A percentile compares a stretch with the other conserved stretches of the same genome.
Conservation (phyloP, 768 basidiomycete species). For the Trichaptum fuscoviolaceum region DNA sequence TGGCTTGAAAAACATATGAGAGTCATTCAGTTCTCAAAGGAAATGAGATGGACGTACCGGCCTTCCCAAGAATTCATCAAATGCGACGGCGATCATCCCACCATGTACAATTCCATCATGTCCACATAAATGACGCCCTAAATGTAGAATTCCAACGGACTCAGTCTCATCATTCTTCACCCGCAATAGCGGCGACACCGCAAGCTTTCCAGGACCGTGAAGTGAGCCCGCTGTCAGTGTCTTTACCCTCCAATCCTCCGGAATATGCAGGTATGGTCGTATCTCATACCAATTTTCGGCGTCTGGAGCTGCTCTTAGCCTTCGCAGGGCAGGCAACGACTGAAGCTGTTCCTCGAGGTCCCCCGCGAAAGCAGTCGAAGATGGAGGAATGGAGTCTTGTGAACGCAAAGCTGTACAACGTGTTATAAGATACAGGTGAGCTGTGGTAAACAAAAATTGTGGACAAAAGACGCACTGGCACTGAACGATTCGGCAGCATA, state of each 20-base stretch:
- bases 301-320: conserved; percentile 44
- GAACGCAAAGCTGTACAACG: too few relatives aligned
- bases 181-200: conserved; percentile 72
- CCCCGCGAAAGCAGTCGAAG: too few relatives aligned
- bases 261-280: conserved; percentile 65
- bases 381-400: too few relatives aligned
- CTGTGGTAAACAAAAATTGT: too few relatives aligned
- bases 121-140: conserved; percentile 84
- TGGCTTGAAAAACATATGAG: conserved; percentile 45
- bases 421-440: too few relatives aligned
- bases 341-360: conserved; percentile 66
- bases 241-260: conserved; percentile 73
- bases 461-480: too few relatives aligned
- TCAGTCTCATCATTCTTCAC: conserved; percentile 72
- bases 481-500: too few relatives aligned
- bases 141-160: conserved; percentile 64
- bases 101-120: conserved; percentile 96
- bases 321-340: conserved; percentile 50
- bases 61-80: conserved; percentile 82
- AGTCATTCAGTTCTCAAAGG: background rate
- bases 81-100: conserved; percentile 80
- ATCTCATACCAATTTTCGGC: conserved; percentile 68
- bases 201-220: conserved; percentile 83
- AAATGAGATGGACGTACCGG: conserved; percentile 46
- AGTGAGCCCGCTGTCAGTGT: conserved; percentile 80